Base-by-base conservation (phyloP, 1,284 basidiomycete genomes). In the Sanghuangporus sanghuang region DNA sequence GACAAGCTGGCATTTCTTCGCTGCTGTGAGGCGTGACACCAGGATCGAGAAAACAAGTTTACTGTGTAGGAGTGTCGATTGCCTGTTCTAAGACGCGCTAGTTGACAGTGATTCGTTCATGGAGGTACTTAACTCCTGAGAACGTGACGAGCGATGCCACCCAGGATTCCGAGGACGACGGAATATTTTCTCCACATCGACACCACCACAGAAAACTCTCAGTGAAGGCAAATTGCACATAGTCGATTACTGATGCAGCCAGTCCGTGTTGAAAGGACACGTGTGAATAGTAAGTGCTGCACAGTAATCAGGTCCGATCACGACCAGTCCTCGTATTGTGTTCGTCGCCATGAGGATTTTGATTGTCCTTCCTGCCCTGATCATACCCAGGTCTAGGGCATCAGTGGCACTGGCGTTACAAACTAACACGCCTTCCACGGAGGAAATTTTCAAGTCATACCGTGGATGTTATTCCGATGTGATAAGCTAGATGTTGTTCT, bases 31-130 rank as follows among this genome's bases (percentile, higher is more conserved):
- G 23, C 23, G 23, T 23, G 23, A 23, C 23, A 23, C 23, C 23
- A 23, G 23, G 23, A 23, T 23, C 23, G 23, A 23, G 23, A 23
- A 23, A 23, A 23, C 23, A 23, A 23, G 23, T 23, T 23, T 1
- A 23, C 23, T 23, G 23, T 2, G 68, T 11, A 62, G 62, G 0
- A 73, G 74, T 0, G 67, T 78, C 39, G 76, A 78, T 67, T 78
- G 76, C 56, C 68, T 79, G 12, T 63, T 77, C 57, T 78, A 78
- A 68, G 79, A 77, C 55, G 77, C 78, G n/a, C 77, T 69, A 1
- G 72, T 77, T 42, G 76, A 77, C 49, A 57, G 72, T 69, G 18
- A 39, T 36, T 9, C 14, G 8, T 21, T 59, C 53, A 42, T 57
- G 16, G 12, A 27, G 21, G 18, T 27, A 27, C 40, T 11, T 7